Percentiles rank a stretch among this genome's conserved stretches.
Evolutionary conservation across 306 rosid species (phyloP).

Genomic region (Datisca glomerata): DNA sequence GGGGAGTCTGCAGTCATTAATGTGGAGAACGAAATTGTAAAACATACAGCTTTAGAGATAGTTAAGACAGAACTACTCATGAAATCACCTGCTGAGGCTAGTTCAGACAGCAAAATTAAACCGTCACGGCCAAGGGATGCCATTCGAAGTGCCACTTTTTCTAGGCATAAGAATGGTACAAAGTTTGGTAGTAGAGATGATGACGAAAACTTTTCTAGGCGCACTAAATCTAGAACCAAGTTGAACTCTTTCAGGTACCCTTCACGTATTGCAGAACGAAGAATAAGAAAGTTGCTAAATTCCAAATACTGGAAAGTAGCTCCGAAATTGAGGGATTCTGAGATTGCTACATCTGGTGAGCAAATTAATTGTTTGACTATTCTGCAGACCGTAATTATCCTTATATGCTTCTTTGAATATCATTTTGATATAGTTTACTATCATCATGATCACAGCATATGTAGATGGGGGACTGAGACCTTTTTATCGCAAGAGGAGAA

Average conservation of each 20-base stretch:
- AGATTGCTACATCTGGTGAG: slow-evolving; percentile 56
- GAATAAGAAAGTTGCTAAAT: slow-evolving; percentile 59
- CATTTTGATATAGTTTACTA: not conserved
- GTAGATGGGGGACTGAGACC: slow-evolving; percentile 38
- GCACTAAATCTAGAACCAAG: slow-evolving; percentile 46
- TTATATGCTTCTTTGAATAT: not conserved
- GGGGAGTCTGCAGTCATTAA: slow-evolving; percentile 36
- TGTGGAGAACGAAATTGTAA: slow-evolving; percentile 26
- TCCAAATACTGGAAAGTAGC: slow-evolving; percentile 70
- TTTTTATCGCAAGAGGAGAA: slow-evolving; percentile 50
- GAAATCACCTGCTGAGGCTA: slow-evolving; percentile 27
- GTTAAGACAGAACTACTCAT: slow-evolving; percentile 26
- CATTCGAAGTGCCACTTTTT: slow-evolving; percentile 42
- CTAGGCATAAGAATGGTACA: slow-evolving; percentile 40
- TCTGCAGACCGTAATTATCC: too few relatives aligned
- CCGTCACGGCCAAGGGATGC: slow-evolving; percentile 28
- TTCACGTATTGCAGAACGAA: slow-evolving; percentile 35
- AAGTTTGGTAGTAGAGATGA: slow-evolving; percentile 80
- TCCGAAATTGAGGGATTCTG: slow-evolving; percentile 75
- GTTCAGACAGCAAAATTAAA: slow-evolving; percentile 27
- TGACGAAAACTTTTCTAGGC: slow-evolving; percentile 59
- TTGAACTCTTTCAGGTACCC: slow-evolving; percentile 44
- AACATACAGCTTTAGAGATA: slow-evolving; percentile 23
- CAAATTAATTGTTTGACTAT: slow-evolving; percentile 6
- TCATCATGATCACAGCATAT: slow-evolving; percentile 10